These are phyloP conservation scores for Catunica adiposa DNA, from an alignment of 2,329 filamentous ascomycete genomes.

Conservation along the genomic window DNA sequence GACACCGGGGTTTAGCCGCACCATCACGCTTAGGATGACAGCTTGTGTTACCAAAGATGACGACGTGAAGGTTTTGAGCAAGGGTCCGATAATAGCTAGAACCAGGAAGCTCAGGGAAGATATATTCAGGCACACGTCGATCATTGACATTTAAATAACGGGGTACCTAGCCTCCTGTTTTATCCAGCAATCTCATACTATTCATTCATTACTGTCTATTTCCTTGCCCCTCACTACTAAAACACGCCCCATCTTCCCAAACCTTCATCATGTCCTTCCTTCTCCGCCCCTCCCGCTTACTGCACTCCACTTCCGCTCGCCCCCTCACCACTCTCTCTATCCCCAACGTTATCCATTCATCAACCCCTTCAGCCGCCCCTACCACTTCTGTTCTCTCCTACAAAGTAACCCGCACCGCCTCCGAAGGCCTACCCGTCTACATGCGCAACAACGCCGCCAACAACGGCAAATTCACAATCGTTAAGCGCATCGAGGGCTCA, in stretches of 20 bases:
- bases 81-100: no score
- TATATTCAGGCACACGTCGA: no score
- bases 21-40: no score
- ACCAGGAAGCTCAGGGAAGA: no score
- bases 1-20: slow-evolving; percentile 6
- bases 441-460: background rate
- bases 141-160: no score
- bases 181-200: no score
- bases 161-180: no score
- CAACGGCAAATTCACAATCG: slow-evolving; percentile 31
- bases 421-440: background rate
- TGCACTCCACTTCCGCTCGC: slow-evolving; percentile 12
- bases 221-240: background rate
- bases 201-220: background rate
- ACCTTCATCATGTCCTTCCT: background rate
- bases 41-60: no score
- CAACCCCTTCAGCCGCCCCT: background rate
- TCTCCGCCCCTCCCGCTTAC: background rate
- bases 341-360: slow-evolving; percentile 1
- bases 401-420: background rate
- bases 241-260: background rate
- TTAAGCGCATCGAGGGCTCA: slow-evolving; percentile 71
- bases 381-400: background rate
- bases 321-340: slow-evolving; percentile 13
- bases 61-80: no score